Evolutionary conservation across 768 basidiomycete genomes (phyloP).

Genomic region (Termitomyces sp.): DNA sequence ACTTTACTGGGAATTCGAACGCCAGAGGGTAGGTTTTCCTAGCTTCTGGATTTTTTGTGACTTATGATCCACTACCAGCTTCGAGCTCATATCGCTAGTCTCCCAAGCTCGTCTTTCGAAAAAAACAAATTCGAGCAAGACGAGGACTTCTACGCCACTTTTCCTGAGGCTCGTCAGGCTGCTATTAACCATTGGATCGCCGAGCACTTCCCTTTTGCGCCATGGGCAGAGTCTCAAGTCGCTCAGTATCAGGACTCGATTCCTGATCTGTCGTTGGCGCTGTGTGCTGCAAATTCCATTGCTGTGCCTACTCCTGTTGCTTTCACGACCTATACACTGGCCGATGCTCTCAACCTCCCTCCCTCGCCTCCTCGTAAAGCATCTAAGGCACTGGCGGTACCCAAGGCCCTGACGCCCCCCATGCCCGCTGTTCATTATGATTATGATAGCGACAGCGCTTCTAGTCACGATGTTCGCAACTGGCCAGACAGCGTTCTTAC

Average conservation of each 20-base stretch:
- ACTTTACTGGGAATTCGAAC: slow-evolving; percentile 9
- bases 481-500: neutral
- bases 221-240: neutral
- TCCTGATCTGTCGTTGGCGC: neutral
- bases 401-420: neutral
- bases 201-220: neutral
- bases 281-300: neutral
- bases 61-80: neutral
- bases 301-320: neutral
- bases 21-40: slow-evolving; percentile 2
- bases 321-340: neutral
- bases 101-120: slow-evolving; percentile 8
- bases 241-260: neutral
- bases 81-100: neutral
- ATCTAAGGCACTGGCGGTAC: neutral
- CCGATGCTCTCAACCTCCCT: neutral
- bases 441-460: neutral
- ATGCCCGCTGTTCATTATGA: neutral
- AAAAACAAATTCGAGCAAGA: slow-evolving; percentile 18
- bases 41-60: neutral
- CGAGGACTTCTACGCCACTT: slow-evolving; percentile 17
- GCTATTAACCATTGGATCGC: slow-evolving; percentile 15
- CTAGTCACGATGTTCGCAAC: neutral
- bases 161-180: slow-evolving; percentile 13
- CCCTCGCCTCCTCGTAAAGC: neutral